These are phyloP conservation scores for Globisporangium nodosum DNA, from an alignment of 352 stramenopile genomes.

Conservation along the genomic window DNA sequence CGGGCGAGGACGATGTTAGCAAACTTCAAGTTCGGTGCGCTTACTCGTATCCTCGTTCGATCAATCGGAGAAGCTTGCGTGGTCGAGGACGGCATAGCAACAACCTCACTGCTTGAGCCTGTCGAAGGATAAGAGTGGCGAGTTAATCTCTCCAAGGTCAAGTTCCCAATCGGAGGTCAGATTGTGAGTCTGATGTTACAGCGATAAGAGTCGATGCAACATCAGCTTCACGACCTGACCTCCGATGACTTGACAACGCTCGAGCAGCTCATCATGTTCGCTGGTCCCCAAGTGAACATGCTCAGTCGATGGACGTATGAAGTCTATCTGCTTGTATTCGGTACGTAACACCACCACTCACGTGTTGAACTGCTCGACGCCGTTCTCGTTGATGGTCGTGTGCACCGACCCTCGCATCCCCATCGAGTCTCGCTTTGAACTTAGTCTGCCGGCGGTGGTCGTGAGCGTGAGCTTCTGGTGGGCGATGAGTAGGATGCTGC, in stretches of 20 bases:
- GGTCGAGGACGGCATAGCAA: no score
- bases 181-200: no score
- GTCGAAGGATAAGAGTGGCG: no score
- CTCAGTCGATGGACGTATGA: background rate
- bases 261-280: background rate
- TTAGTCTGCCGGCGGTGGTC: background rate
- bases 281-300: background rate
- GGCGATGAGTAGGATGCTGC: slow-evolving; percentile 26
- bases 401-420: background rate
- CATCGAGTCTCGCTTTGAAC: background rate
- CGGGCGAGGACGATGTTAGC: no score
- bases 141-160: no score
- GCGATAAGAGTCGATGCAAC: no score
- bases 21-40: no score
- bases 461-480: slow-evolving; percentile 13
- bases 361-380: slow-evolving; percentile 1
- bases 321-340: background rate
- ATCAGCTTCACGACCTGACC: background rate
- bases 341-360: background rate
- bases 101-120: no score
- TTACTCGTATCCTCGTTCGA: no score
- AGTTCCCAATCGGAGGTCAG: no score
- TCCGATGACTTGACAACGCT: background rate
- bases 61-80: no score
- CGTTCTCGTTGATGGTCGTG: slow-evolving; percentile 4